Evolutionary conservation across 176 grass and related monocot species (phyloP), one percentile per base, ranked within the genome.

Genomic region (Guadua angustifolia): DNA sequence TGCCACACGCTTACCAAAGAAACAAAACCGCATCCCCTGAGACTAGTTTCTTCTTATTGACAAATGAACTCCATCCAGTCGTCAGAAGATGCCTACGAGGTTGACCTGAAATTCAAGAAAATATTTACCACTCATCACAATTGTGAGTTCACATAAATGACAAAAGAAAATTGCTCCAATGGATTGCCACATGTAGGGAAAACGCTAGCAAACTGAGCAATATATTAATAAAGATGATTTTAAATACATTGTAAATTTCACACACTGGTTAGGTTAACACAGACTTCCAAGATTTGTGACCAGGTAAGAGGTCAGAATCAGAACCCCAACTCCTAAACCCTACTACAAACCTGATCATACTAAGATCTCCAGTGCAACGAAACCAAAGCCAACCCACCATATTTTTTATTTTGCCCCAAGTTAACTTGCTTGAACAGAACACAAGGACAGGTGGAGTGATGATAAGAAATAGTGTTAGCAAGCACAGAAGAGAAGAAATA

Each of bases 11-110:
- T 40, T 93, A 93, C 95, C 85, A 78, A 83, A 98, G 88, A 88
- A 98, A 98, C 7, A 98, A 75, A 13, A 98, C 93, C 1, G 95
- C 95, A 71, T 98, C 95, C 55, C 95, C 95, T 60, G 89, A 93
- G 29, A 88, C 88, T 14, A 98, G 93, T 87, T 95, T 98, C 80
- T 95, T 98, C 83, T 86, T 98, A 66, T 93, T 92, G 66, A 98
- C 86, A 87, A 98, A 98, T 13, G 95, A 92, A 87, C 91, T 98
- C 95, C 95, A 98, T 71, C 95, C 95, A 44, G 93, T 95, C 10
- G 95, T 98, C 67, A 98, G 79, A 89, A 98, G 93, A 93, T 98
- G 95, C 77, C 95, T 92, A 42, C 95, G 95, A 22, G 95, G 95
- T 86, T 98, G 95, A 69, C 95, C 95, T 98, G 87, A 76, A 83